A percentile compares a stretch with the other conserved stretches of the same genome.
phyloP scores from a whole-genome alignment of 345 rosid species.

The Passiflora organensis region DNA sequence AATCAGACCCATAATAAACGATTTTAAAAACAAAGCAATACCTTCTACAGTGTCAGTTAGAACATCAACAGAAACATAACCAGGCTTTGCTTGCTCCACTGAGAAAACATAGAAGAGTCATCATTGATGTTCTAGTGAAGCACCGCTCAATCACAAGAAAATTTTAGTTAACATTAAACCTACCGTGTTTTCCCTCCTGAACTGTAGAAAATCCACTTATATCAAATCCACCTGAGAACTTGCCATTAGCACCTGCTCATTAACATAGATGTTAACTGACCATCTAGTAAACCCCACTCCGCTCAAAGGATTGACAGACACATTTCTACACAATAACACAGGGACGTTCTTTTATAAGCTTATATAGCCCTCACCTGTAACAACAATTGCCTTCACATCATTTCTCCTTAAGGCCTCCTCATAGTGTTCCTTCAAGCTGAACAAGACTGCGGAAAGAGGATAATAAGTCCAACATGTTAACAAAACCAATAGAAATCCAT shows the following conservation, averaged over 20 bases:
- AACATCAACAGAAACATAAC: slow-evolving; percentile 56
- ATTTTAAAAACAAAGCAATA: slow-evolving; percentile 16
- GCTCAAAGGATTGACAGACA: background rate
- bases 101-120: slow-evolving; percentile 22
- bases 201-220: slow-evolving; percentile 65
- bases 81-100: slow-evolving; percentile 58
- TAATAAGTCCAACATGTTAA: background rate
- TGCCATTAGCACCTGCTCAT: slow-evolving; percentile 74
- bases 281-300: slow-evolving; percentile 1
- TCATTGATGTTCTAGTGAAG: slow-evolving; percentile 3
- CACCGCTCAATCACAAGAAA: slow-evolving; percentile 5
- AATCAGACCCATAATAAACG: background rate
- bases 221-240: slow-evolving; percentile 96
- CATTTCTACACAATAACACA: slow-evolving; percentile 1
- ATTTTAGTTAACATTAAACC: slow-evolving; percentile 11
- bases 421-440: slow-evolving; percentile 67
- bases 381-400: slow-evolving; percentile 93
- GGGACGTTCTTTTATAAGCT: background rate
- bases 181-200: slow-evolving; percentile 51
- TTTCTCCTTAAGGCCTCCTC: slow-evolving; percentile 71
- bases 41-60: slow-evolving; percentile 74
- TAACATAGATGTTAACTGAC: slow-evolving; percentile 10
- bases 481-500: no score
- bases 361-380: slow-evolving; percentile 50
- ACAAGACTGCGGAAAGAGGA: slow-evolving; percentile 42